These are phyloP conservation scores for Fusarium aywerte DNA, from an alignment of 2,329 filamentous ascomycete species.

Conservation along the genomic window DNA sequence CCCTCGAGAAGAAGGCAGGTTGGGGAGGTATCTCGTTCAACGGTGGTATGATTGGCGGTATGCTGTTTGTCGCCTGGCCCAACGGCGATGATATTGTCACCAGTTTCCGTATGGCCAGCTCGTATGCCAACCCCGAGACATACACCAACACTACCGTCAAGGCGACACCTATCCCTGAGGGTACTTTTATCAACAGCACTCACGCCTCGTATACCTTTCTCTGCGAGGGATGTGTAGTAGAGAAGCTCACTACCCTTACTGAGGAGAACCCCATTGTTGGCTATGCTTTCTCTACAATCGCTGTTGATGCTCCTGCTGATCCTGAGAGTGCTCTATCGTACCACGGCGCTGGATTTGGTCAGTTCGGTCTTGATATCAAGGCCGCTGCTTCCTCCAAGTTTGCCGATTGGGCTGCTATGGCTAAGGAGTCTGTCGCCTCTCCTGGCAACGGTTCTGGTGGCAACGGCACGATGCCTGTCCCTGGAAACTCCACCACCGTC, in stretches of 20 bases:
- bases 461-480: constrained; percentile 5
- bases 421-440: constrained; percentile 32
- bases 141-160: constrained; percentile 55
- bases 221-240: constrained; percentile 57
- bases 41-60: constrained; percentile 58
- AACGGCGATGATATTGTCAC: constrained; percentile 55
- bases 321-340: constrained; percentile 51
- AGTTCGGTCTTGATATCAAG: constrained; percentile 50
- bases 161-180: constrained; percentile 59
- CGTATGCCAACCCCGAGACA: constrained; percentile 60
- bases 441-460: constrained; percentile 12
- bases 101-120: constrained; percentile 48
- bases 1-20: constrained; percentile 50
- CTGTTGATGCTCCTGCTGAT: constrained; percentile 49
- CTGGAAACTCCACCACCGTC: constrained; percentile 26
- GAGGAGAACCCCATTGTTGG: constrained; percentile 49
- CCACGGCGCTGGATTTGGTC: constrained; percentile 55
- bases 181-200: constrained; percentile 63
- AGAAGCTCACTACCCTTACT: constrained; percentile 49
- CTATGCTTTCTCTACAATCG: constrained; percentile 54
- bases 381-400: constrained; percentile 50
- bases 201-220: constrained; percentile 66
- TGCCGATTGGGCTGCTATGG: constrained; percentile 42
- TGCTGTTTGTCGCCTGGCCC: constrained; percentile 63
- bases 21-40: constrained; percentile 62